Conservation (phyloP, 2,329 filamentous ascomycete genomes). For the Talaromyces marneffei region DNA sequence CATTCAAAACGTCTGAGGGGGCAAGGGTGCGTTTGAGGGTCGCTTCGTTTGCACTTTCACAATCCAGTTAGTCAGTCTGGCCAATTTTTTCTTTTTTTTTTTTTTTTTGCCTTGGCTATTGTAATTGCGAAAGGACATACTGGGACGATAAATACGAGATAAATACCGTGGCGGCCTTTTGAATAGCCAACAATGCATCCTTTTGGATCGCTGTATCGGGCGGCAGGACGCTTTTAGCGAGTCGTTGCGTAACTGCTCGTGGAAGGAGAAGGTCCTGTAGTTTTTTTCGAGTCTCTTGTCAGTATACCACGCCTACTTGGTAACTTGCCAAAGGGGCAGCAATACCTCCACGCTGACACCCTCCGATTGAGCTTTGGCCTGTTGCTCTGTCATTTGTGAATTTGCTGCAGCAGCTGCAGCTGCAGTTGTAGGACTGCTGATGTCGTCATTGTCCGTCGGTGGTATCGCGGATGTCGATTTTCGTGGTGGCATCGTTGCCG, state of each 20-base stretch:
- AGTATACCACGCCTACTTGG: not conserved
- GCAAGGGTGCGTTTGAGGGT: conserved; percentile 58
- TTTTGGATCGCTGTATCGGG: conserved; percentile 61
- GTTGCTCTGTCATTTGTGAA: conserved; percentile 32
- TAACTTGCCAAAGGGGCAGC: not conserved
- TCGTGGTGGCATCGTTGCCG: conserved; percentile 28
- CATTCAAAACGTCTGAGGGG: conserved; percentile 56
- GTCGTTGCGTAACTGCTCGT: conserved; percentile 55
- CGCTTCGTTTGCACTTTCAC: conserved; percentile 54
- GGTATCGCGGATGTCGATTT: conserved; percentile 32
- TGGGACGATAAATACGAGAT: conserved; percentile 58
- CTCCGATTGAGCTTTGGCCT: conserved; percentile 35
- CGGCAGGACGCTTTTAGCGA: conserved; percentile 59
- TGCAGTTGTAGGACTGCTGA: conserved; percentile 15
- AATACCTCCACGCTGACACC: conserved; percentile 38
- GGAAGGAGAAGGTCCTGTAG: conserved; percentile 60
- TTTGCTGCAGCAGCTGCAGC: conserved; percentile 17
- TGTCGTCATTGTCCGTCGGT: conserved; percentile 14
- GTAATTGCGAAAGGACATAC: conserved; percentile 44
- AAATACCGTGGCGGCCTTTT: conserved; percentile 62
- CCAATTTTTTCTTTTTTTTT: too few relatives aligned
- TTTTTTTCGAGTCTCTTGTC: not conserved
- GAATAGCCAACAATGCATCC: conserved; percentile 58
- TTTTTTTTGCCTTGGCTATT: not conserved
- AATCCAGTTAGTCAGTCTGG: conserved; percentile 3